Conservation (phyloP, 495 filamentous ascomycete genomes). For the Penicillium bialowiezense region DNA sequence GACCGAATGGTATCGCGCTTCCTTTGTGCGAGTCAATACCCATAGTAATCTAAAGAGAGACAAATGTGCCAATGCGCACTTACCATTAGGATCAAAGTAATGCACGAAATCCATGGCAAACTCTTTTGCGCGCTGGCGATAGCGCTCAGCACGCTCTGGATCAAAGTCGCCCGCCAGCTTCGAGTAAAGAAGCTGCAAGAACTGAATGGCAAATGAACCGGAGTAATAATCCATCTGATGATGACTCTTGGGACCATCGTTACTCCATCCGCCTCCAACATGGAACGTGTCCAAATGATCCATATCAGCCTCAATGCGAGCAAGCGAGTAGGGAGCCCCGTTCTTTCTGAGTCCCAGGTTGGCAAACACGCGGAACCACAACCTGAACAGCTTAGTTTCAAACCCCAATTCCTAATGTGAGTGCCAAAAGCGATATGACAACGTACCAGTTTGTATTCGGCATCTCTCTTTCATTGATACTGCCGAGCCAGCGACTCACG, state of each 20-base stretch:
- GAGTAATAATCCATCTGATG: constrained; percentile 84
- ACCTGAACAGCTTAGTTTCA: constrained; percentile 14
- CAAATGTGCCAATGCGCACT: background rate
- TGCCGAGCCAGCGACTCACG: constrained; percentile 65
- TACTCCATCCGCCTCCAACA: constrained; percentile 74
- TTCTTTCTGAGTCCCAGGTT: constrained; percentile 74
- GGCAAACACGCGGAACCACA: constrained; percentile 82
- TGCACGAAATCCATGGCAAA: constrained; percentile 70
- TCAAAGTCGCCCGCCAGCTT: constrained; percentile 68
- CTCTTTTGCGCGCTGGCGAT: constrained; percentile 59
- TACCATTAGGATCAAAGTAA: constrained; percentile 67
- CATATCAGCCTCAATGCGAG: constrained; percentile 68
- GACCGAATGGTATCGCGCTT: constrained; percentile 68
- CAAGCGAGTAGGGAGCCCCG: constrained; percentile 61
- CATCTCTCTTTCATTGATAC: constrained; percentile 72
- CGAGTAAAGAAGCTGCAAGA: constrained; percentile 72
- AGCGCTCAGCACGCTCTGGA: constrained; percentile 63
- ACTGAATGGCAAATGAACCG: constrained; percentile 76
- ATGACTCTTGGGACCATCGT: constrained; percentile 72
- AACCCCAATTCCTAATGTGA: too few species aligned
- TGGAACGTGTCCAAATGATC: constrained; percentile 78
- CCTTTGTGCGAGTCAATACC: constrained; percentile 9
- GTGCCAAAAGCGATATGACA: background rate
- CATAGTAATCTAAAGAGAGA: background rate
- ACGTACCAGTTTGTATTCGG: constrained; percentile 57